A percentile compares a stretch with the other conserved stretches of the same genome.
Conservation (phyloP, 2,329 filamentous ascomycete genomes). For the Gnomoniopsis smithogilvyi region DNA sequence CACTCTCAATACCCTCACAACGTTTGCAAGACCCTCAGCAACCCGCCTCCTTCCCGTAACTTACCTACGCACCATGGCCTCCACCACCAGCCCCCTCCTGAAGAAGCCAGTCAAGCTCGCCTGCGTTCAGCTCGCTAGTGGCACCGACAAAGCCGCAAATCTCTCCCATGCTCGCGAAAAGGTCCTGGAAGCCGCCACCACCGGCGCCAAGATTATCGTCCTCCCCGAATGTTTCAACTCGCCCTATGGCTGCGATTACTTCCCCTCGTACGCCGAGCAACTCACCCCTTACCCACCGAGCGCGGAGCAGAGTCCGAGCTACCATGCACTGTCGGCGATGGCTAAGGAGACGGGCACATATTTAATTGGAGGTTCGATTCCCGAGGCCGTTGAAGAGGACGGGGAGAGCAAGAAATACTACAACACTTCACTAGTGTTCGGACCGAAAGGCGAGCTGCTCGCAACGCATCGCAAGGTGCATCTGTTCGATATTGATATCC, state of each 20-base stretch:
- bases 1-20: not conserved
- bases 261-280: conserved; percentile 87
- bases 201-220: conserved; percentile 81
- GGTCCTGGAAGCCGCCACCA: conserved; percentile 73
- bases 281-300: conserved; percentile 75
- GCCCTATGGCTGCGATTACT: conserved; percentile 88
- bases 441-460: conserved; percentile 73
- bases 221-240: conserved; percentile 99
- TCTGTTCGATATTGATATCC: conserved; percentile 97
- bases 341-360: conserved; percentile 77
- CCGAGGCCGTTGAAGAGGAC: conserved; percentile 60
- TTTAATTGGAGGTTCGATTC: conserved; percentile 88
- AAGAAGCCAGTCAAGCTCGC: conserved; percentile 77
- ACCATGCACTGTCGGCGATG: conserved; percentile 76
- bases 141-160: conserved; percentile 81
- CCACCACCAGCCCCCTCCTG: conserved; percentile 46
- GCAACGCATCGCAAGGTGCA: conserved; percentile 90
- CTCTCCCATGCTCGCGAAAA: conserved; percentile 76
- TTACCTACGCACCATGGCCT: conserved; percentile 31
- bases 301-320: conserved; percentile 71
- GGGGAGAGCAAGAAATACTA: conserved; percentile 64
- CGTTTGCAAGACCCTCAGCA: not conserved
- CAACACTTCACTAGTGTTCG: conserved; percentile 87
- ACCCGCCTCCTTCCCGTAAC: conserved; percentile 15
- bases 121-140: conserved; percentile 76